Evolutionary conservation across 2,329 filamentous ascomycete genomes (phyloP), one percentile per base, ranked within the genome.

Genomic region (Colletotrichum spinosum): DNA sequence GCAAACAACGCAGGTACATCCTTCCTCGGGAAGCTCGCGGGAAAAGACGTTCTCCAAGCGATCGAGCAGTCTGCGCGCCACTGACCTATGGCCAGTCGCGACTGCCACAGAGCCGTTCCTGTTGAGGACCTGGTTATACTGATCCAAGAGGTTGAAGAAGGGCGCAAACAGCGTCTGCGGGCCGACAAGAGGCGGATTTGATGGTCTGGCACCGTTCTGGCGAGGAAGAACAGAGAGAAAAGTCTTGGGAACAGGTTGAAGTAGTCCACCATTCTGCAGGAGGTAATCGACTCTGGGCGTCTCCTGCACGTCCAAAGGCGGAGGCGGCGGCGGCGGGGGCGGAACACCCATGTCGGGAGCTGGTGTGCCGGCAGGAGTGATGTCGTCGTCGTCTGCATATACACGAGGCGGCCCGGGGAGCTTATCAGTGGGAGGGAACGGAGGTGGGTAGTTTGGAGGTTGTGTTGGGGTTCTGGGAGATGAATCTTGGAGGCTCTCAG

Each of bases 31-130:
- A 41, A 99, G 90, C 73, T 98, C 95, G 65, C 96, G 87, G 2
- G 94, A 94, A 78, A 99, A 98, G 8, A 99, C 94, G 61, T 95
- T 93, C 75, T 97, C 95, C 4, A 99, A 83, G 42, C 96, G 89
- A 78, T 99, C 95, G 6, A 98, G 85, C 33, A 98, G 80, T 55
- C 94, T 88, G 6, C 96, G 89, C 4, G 96, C 96, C n/a, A 98
- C 92, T 0, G 95, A 97, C 58, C 93, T 89, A 76, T 98, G 97
- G 6, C 96, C 96, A 0, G 95, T 98, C 13, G 96, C 96, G 2
- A 98, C 96, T 2, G 96, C 96, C 6, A 99, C 82, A 0, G 95
- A 98, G 4, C 96, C 96, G 71, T 92, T 93, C 68, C 91, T 94
- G 46, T 86, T 82, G 68, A 98, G 84, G 4, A 99, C 94, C 3